phyloP scores from a whole-genome alignment of 1,139 yeast genomes.

The Hemisphaericaspora lyxosophila region DNA sequence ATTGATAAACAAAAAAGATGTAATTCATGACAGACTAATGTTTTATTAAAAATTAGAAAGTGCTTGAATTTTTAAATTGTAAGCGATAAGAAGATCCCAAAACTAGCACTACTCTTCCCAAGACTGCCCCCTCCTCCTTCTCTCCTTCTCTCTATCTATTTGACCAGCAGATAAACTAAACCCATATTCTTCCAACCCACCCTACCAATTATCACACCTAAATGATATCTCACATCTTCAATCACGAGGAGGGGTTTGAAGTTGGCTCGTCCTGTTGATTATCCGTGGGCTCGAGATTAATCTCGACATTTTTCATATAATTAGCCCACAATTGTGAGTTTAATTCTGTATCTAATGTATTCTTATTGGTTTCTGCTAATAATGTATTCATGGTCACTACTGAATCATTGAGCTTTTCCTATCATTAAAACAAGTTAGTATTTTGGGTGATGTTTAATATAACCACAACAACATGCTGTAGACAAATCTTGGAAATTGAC shows the following conservation, averaged over 20 bases:
- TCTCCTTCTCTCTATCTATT: not conserved
- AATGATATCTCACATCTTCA: too few species aligned
- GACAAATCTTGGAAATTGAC: too few species aligned
- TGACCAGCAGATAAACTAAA: too few species aligned
- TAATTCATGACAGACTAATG: too few species aligned
- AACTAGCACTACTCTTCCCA: not conserved
- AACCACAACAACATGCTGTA: too few species aligned
- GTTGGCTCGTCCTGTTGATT: slow-evolving; percentile 25
- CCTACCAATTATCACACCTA: too few species aligned
- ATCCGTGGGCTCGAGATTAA: slow-evolving; percentile 71
- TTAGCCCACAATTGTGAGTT: slow-evolving; percentile 82
- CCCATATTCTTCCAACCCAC: too few species aligned
- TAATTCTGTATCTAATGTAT: slow-evolving; percentile 69
- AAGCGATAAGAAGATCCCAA: too few species aligned
- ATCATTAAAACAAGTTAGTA: too few species aligned
- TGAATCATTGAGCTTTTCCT: slow-evolving; percentile 73
- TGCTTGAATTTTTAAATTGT: too few species aligned
- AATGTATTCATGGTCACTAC: slow-evolving; percentile 62
- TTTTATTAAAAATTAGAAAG: too few species aligned
- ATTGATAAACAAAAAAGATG: not conserved
- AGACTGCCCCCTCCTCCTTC: not conserved
- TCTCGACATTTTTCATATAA: slow-evolving; percentile 69
- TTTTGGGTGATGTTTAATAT: too few species aligned
- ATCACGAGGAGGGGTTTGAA: not conserved
- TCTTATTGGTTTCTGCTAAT: slow-evolving; percentile 60